Conservation (phyloP, 257 asterid species). For the Solanum neorickii region DNA sequence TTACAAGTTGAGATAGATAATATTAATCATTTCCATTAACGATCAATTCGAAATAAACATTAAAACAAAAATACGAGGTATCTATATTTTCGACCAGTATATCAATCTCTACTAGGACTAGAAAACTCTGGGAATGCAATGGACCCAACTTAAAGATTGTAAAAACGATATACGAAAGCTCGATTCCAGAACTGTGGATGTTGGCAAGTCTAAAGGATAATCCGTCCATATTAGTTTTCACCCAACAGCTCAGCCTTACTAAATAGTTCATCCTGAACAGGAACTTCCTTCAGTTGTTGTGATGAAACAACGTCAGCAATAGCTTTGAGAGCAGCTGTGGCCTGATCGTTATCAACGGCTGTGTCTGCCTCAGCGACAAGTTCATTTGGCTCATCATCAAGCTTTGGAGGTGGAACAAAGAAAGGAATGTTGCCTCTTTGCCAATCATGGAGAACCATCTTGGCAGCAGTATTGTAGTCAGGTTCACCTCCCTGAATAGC, state of each 20-base stretch:
- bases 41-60: not conserved
- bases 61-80: not conserved
- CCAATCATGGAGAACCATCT: slow-evolving; percentile 94
- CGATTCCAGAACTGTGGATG: not conserved
- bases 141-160: not conserved
- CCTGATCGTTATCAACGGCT: slow-evolving; percentile 25
- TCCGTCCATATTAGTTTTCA: not conserved
- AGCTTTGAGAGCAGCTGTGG: slow-evolving; percentile 46
- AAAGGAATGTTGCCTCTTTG: slow-evolving; percentile 88
- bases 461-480: slow-evolving; percentile 72
- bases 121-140: not conserved
- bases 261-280: slow-evolving; percentile 59
- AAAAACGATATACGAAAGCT: not conserved
- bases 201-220: not conserved
- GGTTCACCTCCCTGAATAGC: slow-evolving; percentile 87
- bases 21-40: not conserved
- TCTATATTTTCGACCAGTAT: not conserved
- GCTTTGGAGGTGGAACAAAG: slow-evolving; percentile 67
- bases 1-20: not conserved
- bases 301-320: slow-evolving; percentile 53
- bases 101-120: not conserved
- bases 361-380: slow-evolving; percentile 8
- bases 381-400: slow-evolving; percentile 29
- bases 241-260: slow-evolving; percentile 52
- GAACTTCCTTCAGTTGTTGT: slow-evolving; percentile 57